Evolutionary conservation across 140 eudicot species (phyloP).

Genomic region (Anethum foeniculum): DNA sequence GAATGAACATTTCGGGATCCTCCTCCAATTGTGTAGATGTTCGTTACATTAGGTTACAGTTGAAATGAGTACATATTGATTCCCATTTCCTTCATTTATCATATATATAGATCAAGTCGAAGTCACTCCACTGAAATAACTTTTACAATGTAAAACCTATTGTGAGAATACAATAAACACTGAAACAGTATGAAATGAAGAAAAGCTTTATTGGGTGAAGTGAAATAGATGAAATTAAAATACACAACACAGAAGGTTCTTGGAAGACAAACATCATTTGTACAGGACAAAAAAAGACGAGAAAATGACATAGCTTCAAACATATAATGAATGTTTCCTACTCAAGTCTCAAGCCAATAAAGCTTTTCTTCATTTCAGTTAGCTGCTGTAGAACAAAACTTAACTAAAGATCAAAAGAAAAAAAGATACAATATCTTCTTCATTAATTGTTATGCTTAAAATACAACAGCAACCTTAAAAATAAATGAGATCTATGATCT

Average conservation of each 20-base stretch:
- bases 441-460: background rate
- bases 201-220: background rate
- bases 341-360: background rate
- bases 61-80: background rate
- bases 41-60: background rate
- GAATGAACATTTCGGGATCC: background rate
- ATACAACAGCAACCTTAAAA: background rate
- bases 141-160: background rate
- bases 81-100: background rate
- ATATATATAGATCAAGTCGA: background rate
- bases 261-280: conserved; percentile 19
- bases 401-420: background rate
- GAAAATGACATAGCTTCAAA: background rate
- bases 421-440: background rate
- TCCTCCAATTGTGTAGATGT: background rate
- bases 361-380: too few species aligned
- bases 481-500: background rate
- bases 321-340: background rate
- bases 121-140: background rate
- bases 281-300: background rate
- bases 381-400: too few species aligned
- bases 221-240: too few species aligned
- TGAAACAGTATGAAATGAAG: background rate
- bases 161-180: background rate
- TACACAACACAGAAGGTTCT: conserved; percentile 12